Evolutionary conservation across 495 filamentous ascomycete species (phyloP).

Genomic region (Penicillium simplicissimum): DNA sequence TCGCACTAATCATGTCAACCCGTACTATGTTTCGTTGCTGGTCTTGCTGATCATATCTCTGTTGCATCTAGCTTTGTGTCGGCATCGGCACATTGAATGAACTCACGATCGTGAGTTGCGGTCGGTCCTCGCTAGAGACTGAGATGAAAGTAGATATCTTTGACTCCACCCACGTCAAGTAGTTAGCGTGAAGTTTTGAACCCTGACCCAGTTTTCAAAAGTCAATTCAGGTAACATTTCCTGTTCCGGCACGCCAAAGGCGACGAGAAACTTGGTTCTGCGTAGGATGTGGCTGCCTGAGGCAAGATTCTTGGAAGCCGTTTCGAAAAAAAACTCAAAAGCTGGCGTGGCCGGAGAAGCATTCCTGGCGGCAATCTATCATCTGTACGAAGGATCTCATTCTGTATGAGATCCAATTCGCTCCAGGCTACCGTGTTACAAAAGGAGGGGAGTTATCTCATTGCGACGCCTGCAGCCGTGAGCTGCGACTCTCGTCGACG

Average conservation of each 20-base stretch:
- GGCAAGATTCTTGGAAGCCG: constrained; percentile 21
- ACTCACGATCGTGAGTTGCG: not conserved
- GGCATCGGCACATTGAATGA: not conserved
- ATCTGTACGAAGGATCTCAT: not conserved
- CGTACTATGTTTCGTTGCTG: not conserved
- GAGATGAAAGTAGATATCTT: not conserved
- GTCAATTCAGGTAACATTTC: not conserved
- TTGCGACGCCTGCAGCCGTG: constrained; percentile 11
- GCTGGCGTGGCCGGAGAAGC: constrained; percentile 11
- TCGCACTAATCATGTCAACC: not conserved
- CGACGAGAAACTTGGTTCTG: constrained; percentile 13
- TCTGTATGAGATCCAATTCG: not conserved
- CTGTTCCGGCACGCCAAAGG: not conserved
- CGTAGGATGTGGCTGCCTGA: constrained; percentile 13
- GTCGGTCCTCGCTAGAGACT: not conserved
- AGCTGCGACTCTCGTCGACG: constrained; percentile 21
- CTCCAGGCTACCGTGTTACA: not conserved
- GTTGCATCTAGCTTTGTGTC: not conserved
- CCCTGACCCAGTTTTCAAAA: not conserved
- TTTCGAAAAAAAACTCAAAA: constrained; percentile 16
- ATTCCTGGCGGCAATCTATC: constrained; percentile 3
- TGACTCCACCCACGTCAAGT: not conserved
- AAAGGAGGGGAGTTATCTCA: not conserved
- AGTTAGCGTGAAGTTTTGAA: not conserved
- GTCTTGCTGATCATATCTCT: not conserved